Base-by-base conservation (phyloP, 441 rosid species). In the Jatropha podagrica region DNA sequence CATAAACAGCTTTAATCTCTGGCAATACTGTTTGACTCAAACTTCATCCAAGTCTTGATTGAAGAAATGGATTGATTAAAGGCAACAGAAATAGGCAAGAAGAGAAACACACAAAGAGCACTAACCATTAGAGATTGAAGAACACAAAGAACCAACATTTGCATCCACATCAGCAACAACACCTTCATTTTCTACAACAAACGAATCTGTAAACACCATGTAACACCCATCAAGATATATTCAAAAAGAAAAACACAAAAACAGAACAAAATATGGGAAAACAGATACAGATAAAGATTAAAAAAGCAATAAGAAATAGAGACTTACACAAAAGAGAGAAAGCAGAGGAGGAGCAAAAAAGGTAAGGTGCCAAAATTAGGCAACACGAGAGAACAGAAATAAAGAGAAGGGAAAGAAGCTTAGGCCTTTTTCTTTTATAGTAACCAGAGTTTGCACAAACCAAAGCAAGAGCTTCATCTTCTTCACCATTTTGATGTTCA, bases 361-460 rank as follows among this genome's bases (percentile, higher is more conserved):
- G 77, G 71, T 82, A 82, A 81, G 91, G 88, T 41, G 83, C 83
- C 77, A 91, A 68, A 37, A 94, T 72, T 76, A 94, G 83, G 80
- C 80, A 75, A 80, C 87, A 92, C 70, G 89, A 91, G 61, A 94
- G 83, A 52, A 92, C 55, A 18, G 91, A 87, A 63, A 94, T 87
- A n/a, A 91, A 65, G 66, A 94, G 82, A 46, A 91, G 73, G 75
- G 79, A 81, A 3, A 86, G 76, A 81, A 92, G 88, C 81, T 86
- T 91, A 20, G 89, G 92, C 81, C 86, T 89, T 78, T 81, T 82
- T 74, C 85, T 85, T 81, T 81, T 90, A 84, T 70, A 83, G 71
- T 40, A 77, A 70, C 73, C 78, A 13, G 79, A 63, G 76, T 52
- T 80, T 11, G 81, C 73, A 71, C 82, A 85, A 56, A 81, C 82